These are phyloP conservation scores for Penicillium taxi DNA, from an alignment of 495 filamentous ascomycete genomes.

Conservation along the genomic window DNA sequence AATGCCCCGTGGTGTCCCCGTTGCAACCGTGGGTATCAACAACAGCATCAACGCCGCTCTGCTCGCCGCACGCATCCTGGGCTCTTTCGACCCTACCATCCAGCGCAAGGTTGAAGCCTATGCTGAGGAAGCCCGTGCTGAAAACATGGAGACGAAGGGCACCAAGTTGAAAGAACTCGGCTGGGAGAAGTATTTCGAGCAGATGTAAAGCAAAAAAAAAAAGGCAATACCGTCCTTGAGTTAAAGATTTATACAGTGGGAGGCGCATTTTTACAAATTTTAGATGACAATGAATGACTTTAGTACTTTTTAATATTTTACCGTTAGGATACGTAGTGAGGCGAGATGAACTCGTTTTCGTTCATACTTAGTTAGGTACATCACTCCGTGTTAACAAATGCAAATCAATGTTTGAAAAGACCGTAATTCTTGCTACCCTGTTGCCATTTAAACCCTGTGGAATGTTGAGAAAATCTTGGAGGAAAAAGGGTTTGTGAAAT, in stretches of 20 bases:
- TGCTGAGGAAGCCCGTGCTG: constrained; percentile 59
- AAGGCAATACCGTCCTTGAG: neutral
- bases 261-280: constrained; percentile 9
- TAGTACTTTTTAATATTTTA: neutral
- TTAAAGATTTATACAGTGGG: constrained; percentile 10
- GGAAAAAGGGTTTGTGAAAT: no score
- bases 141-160: constrained; percentile 49
- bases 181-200: constrained; percentile 61
- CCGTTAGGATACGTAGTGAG: no score
- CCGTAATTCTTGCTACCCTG: no score
- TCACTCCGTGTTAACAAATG: no score
- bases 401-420: no score
- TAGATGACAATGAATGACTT: constrained; percentile 24
- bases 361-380: no score
- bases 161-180: constrained; percentile 48
- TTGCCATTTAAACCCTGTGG: no score
- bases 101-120: constrained; percentile 59
- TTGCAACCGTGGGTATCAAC: constrained; percentile 86
- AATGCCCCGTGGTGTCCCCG: constrained; percentile 79
- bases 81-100: constrained; percentile 51
- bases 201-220: constrained; percentile 36
- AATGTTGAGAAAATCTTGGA: no score
- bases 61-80: constrained; percentile 77
- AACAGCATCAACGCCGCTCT: constrained; percentile 90
- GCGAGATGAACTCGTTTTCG: no score